Conservation (phyloP, 1,284 basidiomycete species). For the Ustilago loliicola region DNA sequence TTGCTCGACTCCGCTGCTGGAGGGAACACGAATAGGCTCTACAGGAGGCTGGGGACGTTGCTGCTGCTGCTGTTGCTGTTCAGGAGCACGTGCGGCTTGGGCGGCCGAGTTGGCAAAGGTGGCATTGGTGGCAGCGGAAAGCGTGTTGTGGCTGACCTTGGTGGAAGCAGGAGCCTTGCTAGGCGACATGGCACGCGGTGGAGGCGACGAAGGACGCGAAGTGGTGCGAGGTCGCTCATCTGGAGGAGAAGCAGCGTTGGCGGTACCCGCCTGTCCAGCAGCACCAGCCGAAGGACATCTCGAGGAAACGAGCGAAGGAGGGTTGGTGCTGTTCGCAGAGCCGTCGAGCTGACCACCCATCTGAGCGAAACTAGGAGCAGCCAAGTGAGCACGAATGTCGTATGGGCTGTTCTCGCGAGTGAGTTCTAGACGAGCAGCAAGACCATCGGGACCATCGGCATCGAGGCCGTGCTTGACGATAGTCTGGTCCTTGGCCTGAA, state of each 20-base stretch:
- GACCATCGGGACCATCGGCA: constrained; percentile 25
- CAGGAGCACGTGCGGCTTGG: constrained; percentile 3
- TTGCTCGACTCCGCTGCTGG: constrained; percentile 15
- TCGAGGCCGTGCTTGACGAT: constrained; percentile 60
- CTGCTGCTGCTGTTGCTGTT: constrained; percentile 1
- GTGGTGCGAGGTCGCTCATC: constrained; percentile 12
- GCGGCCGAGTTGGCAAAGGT: constrained; percentile 17
- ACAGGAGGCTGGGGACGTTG: constrained; percentile 17
- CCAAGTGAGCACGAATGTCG: constrained; percentile 43
- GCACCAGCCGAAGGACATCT: constrained; percentile 36
- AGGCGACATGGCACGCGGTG: constrained; percentile 61
- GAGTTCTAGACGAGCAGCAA: constrained; percentile 49
- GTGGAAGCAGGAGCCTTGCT: constrained; percentile 47
- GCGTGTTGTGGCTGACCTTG: constrained; percentile 53
- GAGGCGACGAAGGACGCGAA: constrained; percentile 52
- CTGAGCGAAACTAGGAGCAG: constrained; percentile 28
- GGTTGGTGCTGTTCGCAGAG: constrained; percentile 30
- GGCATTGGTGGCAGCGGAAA: constrained; percentile 19
- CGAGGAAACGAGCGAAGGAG: constrained; percentile 32
- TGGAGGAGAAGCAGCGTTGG: constrained; percentile 14
- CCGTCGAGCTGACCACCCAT: constrained; percentile 26
- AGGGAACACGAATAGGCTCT: constrained; percentile 26
- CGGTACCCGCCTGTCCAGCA: constrained; percentile 3
- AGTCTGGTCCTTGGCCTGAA: constrained; percentile 59
- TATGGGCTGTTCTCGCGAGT: constrained; percentile 59